Conservation (phyloP, 1,284 basidiomycete genomes). For the Volvariella surrecta region DNA sequence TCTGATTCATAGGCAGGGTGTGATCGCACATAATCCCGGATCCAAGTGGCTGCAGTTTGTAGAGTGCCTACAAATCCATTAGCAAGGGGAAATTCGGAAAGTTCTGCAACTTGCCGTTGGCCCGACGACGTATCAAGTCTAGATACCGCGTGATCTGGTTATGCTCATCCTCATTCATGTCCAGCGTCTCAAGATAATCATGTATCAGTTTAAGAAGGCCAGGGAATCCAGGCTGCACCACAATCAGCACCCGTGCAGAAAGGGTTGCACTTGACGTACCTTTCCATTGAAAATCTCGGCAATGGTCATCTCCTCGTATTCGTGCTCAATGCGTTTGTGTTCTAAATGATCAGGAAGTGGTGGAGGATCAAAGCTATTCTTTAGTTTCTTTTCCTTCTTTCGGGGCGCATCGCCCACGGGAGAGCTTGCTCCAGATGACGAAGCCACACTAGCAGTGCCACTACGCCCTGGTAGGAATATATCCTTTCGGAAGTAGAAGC, state of each 20-base stretch:
- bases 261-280: slow-evolving; percentile 27
- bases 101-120: slow-evolving; percentile 50
- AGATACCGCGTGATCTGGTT: slow-evolving; percentile 72
- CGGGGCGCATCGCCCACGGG: slow-evolving; percentile 31
- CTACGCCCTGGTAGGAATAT: slow-evolving; percentile 59
- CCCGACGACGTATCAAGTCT: slow-evolving; percentile 69
- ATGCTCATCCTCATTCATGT: slow-evolving; percentile 61
- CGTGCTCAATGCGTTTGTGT: slow-evolving; percentile 55
- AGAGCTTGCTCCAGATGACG: slow-evolving; percentile 44
- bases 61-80: slow-evolving; percentile 51
- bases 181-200: slow-evolving; percentile 84
- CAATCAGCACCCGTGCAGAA: slow-evolving; percentile 7
- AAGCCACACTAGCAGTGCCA: slow-evolving; percentile 32
- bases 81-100: background rate
- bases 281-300: slow-evolving; percentile 94
- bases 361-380: slow-evolving; percentile 60
- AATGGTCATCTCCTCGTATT: slow-evolving; percentile 89
- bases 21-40: slow-evolving; percentile 81
- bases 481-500: slow-evolving; percentile 89
- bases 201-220: slow-evolving; percentile 83
- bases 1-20: slow-evolving; percentile 91
- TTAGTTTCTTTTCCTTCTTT: slow-evolving; percentile 54
- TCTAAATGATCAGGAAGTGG: slow-evolving; percentile 36
- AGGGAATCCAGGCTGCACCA: slow-evolving; percentile 61
- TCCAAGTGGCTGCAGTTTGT: slow-evolving; percentile 90